phyloP scores from a whole-genome alignment of 176 grass and related monocot species.

The Elaeis guineensis region DNA sequence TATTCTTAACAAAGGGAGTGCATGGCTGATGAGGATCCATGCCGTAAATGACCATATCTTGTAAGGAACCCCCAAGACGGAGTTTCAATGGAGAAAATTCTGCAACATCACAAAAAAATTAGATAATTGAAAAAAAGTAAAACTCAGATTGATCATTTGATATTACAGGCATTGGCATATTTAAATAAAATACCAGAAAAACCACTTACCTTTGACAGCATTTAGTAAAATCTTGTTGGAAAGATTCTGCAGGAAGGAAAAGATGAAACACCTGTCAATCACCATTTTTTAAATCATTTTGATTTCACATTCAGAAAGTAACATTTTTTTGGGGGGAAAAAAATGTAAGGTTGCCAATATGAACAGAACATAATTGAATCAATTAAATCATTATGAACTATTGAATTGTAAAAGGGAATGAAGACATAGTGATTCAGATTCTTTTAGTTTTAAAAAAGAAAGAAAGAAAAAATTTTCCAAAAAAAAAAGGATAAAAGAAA shows the following conservation, averaged over 20 bases:
- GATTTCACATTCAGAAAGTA: background rate
- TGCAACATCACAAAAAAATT: constrained; percentile 19
- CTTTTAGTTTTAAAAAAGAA: too few relatives aligned
- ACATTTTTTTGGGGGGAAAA: too few relatives aligned
- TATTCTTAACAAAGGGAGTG: constrained; percentile 49
- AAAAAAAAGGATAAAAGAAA: too few relatives aligned
- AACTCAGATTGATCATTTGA: constrained; percentile 1
- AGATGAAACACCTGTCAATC: constrained; percentile 41
- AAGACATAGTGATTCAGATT: too few relatives aligned
- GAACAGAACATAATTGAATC: too few relatives aligned
- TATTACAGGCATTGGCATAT: too few relatives aligned
- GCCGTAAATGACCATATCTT: constrained; percentile 67
- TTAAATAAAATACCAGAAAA: background rate
- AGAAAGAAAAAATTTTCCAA: too few relatives aligned
- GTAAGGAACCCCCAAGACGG: constrained; percentile 73
- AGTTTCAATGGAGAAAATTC: constrained; percentile 87
- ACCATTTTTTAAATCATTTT: constrained; percentile 2
- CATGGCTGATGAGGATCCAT: constrained; percentile 35
- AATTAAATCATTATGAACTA: too few relatives aligned
- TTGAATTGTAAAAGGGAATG: too few relatives aligned
- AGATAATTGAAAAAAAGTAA: background rate
- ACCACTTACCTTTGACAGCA: constrained; percentile 54
- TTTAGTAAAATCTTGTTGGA: constrained; percentile 70
- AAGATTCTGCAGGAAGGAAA: constrained; percentile 58
- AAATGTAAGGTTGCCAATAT: too few relatives aligned